phyloP scores from a whole-genome alignment of 2,329 filamentous ascomycete species.

The Paraconiothyrium sp. region DNA sequence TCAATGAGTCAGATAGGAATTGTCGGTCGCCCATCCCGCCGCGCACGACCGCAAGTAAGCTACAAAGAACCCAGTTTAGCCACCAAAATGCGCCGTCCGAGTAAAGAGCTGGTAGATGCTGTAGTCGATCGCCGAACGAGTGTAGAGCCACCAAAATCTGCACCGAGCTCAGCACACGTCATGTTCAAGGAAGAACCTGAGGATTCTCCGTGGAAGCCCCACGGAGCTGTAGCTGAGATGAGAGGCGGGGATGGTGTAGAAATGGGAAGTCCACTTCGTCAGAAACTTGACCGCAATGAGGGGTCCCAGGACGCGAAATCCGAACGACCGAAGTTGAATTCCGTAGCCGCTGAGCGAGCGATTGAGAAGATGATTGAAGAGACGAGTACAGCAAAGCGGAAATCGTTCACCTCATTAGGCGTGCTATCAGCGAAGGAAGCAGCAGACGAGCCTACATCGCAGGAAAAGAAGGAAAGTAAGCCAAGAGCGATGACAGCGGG shows the following conservation, averaged over 20 bases:
- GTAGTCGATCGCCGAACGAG: conserved; percentile 44
- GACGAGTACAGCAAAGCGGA: conserved; percentile 39
- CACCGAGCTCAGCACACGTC: conserved; percentile 30
- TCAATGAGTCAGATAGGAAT: conserved; percentile 45
- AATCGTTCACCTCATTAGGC: conserved; percentile 16
- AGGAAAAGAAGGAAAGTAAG: conserved; percentile 14
- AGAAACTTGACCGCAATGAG: conserved; percentile 39
- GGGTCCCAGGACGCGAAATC: conserved; percentile 27
- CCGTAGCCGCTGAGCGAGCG: conserved; percentile 42
- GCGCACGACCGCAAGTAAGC: conserved; percentile 58
- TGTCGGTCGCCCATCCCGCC: conserved; percentile 53
- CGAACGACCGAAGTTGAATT: conserved; percentile 32
- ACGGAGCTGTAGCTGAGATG: conserved; percentile 29
- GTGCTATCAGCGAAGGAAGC: not conserved
- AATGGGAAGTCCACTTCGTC: conserved; percentile 46
- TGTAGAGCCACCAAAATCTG: conserved; percentile 34
- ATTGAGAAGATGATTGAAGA: conserved; percentile 46
- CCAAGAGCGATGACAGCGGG: conserved; percentile 24
- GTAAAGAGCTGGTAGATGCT: conserved; percentile 58
- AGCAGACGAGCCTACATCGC: conserved; percentile 12
- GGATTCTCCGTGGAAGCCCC: conserved; percentile 39
- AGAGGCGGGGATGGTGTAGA: conserved; percentile 40
- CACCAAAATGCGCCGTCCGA: conserved; percentile 60
- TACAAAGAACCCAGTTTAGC: conserved; percentile 60
- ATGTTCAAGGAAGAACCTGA: conserved; percentile 43